Evolutionary conservation across 2,329 filamentous ascomycete species (phyloP).

Genomic region (Colletotrichum melonis): DNA sequence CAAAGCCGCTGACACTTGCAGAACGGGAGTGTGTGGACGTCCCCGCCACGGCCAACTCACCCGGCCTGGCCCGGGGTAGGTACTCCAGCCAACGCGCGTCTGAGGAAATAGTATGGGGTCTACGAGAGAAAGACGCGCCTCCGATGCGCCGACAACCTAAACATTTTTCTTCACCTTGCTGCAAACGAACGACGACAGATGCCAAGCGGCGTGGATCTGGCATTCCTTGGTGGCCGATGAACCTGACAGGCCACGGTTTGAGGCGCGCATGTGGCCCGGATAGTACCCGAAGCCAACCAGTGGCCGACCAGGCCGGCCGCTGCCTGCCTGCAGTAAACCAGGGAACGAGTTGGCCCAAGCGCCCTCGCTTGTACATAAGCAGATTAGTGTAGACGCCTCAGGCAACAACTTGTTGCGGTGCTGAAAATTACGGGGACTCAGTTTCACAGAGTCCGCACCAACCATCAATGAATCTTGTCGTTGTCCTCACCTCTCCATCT

Average conservation of each 20-base stretch:
- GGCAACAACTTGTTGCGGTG: constrained; percentile 46
- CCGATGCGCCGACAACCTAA: background rate
- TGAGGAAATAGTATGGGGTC: background rate
- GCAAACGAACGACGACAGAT: background rate
- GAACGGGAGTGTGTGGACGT: constrained; percentile 12
- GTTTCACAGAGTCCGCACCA: constrained; percentile 52
- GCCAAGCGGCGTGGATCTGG: constrained; percentile 33
- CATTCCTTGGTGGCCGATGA: constrained; percentile 23
- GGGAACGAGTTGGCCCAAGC: constrained; percentile 26
- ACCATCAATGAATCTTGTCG: constrained; percentile 62
- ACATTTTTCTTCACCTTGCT: background rate
- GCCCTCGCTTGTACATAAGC: constrained; percentile 30
- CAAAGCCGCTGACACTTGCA: constrained; percentile 27
- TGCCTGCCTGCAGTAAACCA: constrained; percentile 24
- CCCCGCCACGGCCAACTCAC: constrained; percentile 27
- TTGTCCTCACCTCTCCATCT: constrained; percentile 64
- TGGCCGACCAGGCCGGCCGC: background rate
- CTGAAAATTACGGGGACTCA: constrained; percentile 55
- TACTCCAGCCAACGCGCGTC: constrained; percentile 14
- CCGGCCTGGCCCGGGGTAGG: constrained; percentile 19
- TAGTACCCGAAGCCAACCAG: constrained; percentile 25
- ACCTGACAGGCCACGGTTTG: background rate
- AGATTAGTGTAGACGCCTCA: constrained; percentile 37
- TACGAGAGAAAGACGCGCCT: constrained; percentile 14
- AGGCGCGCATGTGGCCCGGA: constrained; percentile 3